These are phyloP conservation scores for Colletotrichum tofieldiae DNA, from an alignment of 2,329 filamentous ascomycete genomes.

Conservation along the genomic window DNA sequence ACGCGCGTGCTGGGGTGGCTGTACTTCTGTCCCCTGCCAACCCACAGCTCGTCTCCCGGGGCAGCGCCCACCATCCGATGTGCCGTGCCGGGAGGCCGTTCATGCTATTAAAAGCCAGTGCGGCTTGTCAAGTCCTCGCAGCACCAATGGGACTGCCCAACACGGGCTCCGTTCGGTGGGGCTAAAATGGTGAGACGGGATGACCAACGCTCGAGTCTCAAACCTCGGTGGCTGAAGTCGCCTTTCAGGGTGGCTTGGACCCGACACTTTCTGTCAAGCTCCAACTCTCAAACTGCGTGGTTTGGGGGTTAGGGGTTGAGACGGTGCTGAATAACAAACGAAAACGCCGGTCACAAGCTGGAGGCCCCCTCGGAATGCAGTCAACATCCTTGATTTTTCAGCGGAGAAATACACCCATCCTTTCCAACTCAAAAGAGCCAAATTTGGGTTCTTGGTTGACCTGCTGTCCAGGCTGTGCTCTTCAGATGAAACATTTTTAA, in stretches of 20 bases:
- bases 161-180: slow-evolving; percentile 8
- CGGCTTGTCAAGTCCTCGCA: not conserved
- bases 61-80: slow-evolving; percentile 33
- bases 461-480: slow-evolving; percentile 18
- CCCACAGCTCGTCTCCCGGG: slow-evolving; percentile 4
- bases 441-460: not conserved
- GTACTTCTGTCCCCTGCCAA: slow-evolving; percentile 5
- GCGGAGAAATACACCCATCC: not conserved
- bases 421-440: not conserved
- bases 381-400: not conserved
- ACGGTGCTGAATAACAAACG: not conserved
- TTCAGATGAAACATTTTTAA: slow-evolving; percentile 34
- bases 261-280: not conserved
- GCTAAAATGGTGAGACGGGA: slow-evolving; percentile 37
- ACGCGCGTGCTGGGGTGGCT: slow-evolving; percentile 36
- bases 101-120: slow-evolving; percentile 34
- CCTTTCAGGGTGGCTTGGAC: slow-evolving; percentile 8
- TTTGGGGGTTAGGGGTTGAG: slow-evolving; percentile 3
- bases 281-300: not conserved
- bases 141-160: slow-evolving; percentile 16
- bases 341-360: not conserved
- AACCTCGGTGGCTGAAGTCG: slow-evolving; percentile 35
- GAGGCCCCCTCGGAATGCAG: not conserved
- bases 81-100: slow-evolving; percentile 40
- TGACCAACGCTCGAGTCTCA: slow-evolving; percentile 33